These are phyloP conservation scores for Heterobasidion irregulare DNA, from an alignment of 1,284 basidiomycete species.

Conservation along the genomic window DNA sequence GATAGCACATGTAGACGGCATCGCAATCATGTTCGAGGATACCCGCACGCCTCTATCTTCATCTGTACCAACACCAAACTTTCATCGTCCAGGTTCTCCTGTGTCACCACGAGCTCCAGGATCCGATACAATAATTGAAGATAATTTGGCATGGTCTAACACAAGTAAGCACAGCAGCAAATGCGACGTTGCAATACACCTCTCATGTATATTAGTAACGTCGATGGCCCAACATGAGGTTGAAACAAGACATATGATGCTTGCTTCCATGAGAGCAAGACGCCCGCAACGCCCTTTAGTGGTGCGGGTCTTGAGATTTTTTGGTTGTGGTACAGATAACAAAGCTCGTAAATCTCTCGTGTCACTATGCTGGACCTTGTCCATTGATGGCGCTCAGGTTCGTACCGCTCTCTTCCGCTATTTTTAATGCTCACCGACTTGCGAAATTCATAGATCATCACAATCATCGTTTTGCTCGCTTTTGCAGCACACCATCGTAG, in stretches of 20 bases:
- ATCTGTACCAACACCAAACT: too few relatives aligned
- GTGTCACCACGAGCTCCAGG: too few relatives aligned
- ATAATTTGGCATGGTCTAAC: too few relatives aligned
- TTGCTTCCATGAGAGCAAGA: not conserved
- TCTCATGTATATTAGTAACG: too few relatives aligned
- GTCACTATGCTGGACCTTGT: conserved; percentile 44
- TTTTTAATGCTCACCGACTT: not conserved
- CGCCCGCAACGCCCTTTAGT: not conserved
- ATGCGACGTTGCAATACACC: too few relatives aligned
- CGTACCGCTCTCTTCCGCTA: not conserved
- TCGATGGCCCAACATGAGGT: not conserved
- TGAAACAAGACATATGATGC: not conserved
- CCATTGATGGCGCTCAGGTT: conserved; percentile 53
- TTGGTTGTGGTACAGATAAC: conserved; percentile 53
- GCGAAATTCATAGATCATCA: conserved; percentile 32
- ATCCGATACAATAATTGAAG: too few relatives aligned
- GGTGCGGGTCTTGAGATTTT: conserved; percentile 26
- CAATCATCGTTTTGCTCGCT: conserved; percentile 46
- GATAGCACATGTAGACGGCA: too few relatives aligned
- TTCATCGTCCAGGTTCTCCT: too few relatives aligned
- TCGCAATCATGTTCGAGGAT: too few relatives aligned
- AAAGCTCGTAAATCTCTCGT: conserved; percentile 47
- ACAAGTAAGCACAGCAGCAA: too few relatives aligned
- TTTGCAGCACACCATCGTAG: conserved; percentile 43
- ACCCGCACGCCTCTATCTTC: too few relatives aligned